phyloP scores from a whole-genome alignment of 345 rosid genomes.

The Pelargonium nanum region DNA sequence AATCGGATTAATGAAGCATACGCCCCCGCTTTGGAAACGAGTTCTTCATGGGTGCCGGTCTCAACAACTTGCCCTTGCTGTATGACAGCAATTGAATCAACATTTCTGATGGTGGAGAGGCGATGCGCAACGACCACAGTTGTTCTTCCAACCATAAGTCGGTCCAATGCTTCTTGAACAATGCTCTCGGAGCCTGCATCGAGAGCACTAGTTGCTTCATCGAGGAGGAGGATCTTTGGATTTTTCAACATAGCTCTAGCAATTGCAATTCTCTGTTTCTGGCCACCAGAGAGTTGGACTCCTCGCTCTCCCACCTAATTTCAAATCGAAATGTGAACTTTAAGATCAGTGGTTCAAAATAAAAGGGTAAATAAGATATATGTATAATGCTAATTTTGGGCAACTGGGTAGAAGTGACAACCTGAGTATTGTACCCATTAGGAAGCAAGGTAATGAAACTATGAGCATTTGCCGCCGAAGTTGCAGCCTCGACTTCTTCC shows the following conservation, averaged over 20 bases:
- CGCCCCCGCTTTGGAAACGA: conserved; percentile 72
- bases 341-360: not conserved
- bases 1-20: conserved; percentile 84
- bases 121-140: conserved; percentile 97
- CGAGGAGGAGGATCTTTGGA: conserved; percentile 89
- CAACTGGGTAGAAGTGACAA: conserved; percentile 13
- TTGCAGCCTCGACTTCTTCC: conserved; percentile 90
- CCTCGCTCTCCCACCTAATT: conserved; percentile 94
- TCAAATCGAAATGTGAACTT: conserved; percentile 1
- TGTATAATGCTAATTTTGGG: too few species aligned
- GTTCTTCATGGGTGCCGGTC: conserved; percentile 88
- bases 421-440: conserved; percentile 92
- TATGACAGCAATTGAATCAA: conserved; percentile 85
- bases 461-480: conserved; percentile 89
- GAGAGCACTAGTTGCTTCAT: conserved; percentile 98
- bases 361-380: not conserved
- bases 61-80: conserved; percentile 98
- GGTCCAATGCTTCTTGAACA: conserved; percentile 96
- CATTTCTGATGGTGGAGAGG: conserved; percentile 88
- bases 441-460: conserved; percentile 91
- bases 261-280: conserved; percentile 94
- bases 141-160: conserved; percentile 95
- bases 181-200: conserved; percentile 98
- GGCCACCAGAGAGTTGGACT: conserved; percentile 95
- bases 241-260: conserved; percentile 98